These are phyloP conservation scores for Discostella pseudostelligera DNA, from an alignment of 108 stramenopile genomes.

Conservation along the genomic window DNA sequence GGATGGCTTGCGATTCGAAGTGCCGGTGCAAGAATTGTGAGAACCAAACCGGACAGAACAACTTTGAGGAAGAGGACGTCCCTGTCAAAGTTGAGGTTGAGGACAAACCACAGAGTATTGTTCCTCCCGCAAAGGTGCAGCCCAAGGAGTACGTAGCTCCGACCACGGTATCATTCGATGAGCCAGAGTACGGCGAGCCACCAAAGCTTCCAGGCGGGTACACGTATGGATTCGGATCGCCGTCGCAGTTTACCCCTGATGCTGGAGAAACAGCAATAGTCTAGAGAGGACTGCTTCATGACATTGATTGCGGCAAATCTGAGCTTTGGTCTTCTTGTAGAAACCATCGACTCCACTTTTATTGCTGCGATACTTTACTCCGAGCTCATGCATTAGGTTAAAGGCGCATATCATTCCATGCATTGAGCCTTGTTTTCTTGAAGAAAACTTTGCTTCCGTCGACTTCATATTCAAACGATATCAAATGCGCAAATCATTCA, in stretches of 20 bases:
- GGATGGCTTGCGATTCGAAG: slow-evolving; percentile 3
- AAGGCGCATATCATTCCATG: too few species aligned
- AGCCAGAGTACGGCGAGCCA: background rate
- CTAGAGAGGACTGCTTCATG: too few species aligned
- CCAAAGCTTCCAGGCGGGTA: slow-evolving; percentile 6
- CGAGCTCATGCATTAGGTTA: too few species aligned
- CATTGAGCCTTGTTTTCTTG: too few species aligned
- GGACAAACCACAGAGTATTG: background rate
- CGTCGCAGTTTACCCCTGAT: background rate
- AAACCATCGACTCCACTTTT: too few species aligned
- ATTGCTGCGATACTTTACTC: too few species aligned
- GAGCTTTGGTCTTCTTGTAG: too few species aligned
- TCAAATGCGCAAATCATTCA: too few species aligned
- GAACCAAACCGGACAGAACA: background rate
- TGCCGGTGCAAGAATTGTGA: slow-evolving; percentile 12
- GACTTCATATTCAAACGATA: too few species aligned
- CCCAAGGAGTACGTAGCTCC: background rate
- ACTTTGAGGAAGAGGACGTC: background rate
- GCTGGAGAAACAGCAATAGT: too few species aligned
- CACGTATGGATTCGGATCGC: background rate
- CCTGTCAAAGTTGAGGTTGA: background rate
- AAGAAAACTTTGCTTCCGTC: too few species aligned
- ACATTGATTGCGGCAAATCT: too few species aligned
- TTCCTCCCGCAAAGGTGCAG: background rate
- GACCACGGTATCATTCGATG: background rate